Percentiles rank a stretch among this genome's conserved stretches.
phyloP scores from a whole-genome alignment of 1,139 yeast species.

The Pichia sp. region DNA sequence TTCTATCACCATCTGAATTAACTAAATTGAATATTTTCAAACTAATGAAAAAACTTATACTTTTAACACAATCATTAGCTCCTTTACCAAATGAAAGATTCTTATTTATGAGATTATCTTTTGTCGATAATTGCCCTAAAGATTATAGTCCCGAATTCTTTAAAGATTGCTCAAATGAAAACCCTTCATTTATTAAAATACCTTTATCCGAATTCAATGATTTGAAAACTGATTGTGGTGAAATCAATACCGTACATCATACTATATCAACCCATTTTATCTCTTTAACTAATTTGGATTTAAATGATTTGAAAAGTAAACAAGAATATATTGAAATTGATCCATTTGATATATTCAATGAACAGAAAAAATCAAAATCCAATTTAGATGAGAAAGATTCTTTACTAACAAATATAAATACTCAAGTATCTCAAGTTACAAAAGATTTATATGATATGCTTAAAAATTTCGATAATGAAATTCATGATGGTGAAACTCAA shows the following conservation, averaged over 20 bases:
- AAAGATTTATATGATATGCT: conserved; percentile 18
- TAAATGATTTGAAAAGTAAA: background rate
- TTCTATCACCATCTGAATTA: conserved; percentile 19
- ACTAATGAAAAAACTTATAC: conserved; percentile 41
- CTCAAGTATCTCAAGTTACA: conserved; percentile 21
- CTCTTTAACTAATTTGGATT: conserved; percentile 14
- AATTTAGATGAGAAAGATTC: background rate
- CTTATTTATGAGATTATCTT: conserved; percentile 40
- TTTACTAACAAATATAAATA: background rate
- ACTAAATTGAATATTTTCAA: conserved; percentile 38
- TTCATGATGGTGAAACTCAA: conserved; percentile 17
- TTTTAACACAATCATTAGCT: conserved; percentile 45
- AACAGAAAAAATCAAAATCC: conserved; percentile 1
- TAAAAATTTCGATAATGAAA: background rate
- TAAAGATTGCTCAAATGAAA: conserved; percentile 35
- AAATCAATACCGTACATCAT: conserved; percentile 19
- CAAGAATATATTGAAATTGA: conserved; percentile 13
- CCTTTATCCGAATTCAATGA: conserved; percentile 16
- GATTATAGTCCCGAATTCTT: conserved; percentile 43
- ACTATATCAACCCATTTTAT: conserved; percentile 15
- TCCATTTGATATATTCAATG: conserved; percentile 17
- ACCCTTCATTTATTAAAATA: conserved; percentile 17
- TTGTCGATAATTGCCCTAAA: conserved; percentile 39
- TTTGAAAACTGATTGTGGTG: conserved; percentile 18
- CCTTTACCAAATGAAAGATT: conserved; percentile 40